These are phyloP conservation scores for Erodium maritimum DNA, from an alignment of 345 rosid genomes.

Conservation along the genomic window DNA sequence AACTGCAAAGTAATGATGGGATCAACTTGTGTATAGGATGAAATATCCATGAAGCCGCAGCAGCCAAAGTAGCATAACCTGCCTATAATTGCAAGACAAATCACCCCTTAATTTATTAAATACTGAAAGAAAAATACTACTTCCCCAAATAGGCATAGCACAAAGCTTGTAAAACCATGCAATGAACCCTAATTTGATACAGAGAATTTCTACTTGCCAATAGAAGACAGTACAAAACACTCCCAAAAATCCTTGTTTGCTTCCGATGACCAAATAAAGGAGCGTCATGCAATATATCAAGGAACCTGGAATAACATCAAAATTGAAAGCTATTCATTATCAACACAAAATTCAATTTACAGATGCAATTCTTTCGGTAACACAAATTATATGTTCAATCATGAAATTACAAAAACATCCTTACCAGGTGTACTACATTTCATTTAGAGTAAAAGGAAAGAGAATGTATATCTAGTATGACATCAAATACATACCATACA, in stretches of 20 bases:
- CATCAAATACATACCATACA: too few relatives aligned
- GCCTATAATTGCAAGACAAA: constrained; percentile 35
- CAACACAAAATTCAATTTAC: neutral
- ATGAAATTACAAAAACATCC: too few relatives aligned
- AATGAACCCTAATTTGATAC: neutral
- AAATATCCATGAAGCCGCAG: constrained; percentile 63
- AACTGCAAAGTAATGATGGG: constrained; percentile 65
- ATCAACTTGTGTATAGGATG: constrained; percentile 22
- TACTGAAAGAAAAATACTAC: neutral
- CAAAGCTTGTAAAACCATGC: constrained; percentile 1
- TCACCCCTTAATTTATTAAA: neutral
- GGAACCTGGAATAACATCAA: constrained; percentile 39
- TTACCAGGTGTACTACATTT: too few relatives aligned
- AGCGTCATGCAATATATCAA: constrained; percentile 88
- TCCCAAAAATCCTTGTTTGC: constrained; percentile 63
- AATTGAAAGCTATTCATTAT: neutral
- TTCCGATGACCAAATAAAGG: constrained; percentile 87
- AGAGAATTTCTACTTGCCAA: constrained; percentile 43
- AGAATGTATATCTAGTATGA: too few relatives aligned
- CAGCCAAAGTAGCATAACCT: constrained; percentile 67
- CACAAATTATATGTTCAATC: too few relatives aligned
- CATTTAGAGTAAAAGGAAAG: too few relatives aligned
- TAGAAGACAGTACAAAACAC: constrained; percentile 49
- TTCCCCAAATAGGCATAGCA: neutral
- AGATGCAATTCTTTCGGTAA: too few relatives aligned